phyloP scores from a whole-genome alignment of 345 rosid species.

The Gossypium thurberi region DNA sequence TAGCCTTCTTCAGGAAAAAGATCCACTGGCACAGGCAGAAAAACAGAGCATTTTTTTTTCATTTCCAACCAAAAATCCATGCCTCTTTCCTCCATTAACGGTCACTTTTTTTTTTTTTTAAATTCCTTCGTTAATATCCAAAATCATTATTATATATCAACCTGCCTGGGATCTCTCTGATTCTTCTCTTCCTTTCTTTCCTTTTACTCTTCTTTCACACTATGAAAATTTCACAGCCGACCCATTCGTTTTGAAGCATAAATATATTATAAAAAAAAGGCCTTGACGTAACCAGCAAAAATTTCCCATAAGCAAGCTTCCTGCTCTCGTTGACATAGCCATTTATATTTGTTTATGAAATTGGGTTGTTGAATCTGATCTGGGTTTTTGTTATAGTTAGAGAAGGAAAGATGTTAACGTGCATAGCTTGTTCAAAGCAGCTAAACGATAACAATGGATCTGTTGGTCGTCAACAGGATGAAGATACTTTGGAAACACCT shows the following conservation, averaged over 20 bases:
- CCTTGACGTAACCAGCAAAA: background rate
- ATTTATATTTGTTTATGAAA: background rate
- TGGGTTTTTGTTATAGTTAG: conserved; percentile 17
- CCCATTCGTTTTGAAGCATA: background rate
- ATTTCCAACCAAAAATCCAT: conserved; percentile 24
- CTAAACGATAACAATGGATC: conserved; percentile 46
- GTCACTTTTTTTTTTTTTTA: conserved; percentile 21
- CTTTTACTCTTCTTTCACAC: background rate
- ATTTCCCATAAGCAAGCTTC: background rate
- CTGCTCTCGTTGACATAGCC: background rate
- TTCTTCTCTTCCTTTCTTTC: conserved; percentile 3
- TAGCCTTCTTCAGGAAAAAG: background rate
- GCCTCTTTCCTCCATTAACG: conserved; percentile 32
- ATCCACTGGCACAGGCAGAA: background rate
- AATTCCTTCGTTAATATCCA: background rate
- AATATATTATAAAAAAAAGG: background rate
- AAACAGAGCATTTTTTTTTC: background rate
- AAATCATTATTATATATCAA: background rate
- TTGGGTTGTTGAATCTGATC: conserved; percentile 20
- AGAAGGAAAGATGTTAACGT: conserved; percentile 64
- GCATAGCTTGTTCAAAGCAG: conserved; percentile 86
- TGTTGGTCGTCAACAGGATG: conserved; percentile 44
- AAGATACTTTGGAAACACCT: conserved; percentile 53
- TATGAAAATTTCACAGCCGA: background rate
- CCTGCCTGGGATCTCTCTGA: conserved; percentile 5